A percentile compares a stretch with the other conserved stretches of the same genome.
phyloP scores from a whole-genome alignment of 148 eudicot genomes.

The Agrostemma githago region DNA sequence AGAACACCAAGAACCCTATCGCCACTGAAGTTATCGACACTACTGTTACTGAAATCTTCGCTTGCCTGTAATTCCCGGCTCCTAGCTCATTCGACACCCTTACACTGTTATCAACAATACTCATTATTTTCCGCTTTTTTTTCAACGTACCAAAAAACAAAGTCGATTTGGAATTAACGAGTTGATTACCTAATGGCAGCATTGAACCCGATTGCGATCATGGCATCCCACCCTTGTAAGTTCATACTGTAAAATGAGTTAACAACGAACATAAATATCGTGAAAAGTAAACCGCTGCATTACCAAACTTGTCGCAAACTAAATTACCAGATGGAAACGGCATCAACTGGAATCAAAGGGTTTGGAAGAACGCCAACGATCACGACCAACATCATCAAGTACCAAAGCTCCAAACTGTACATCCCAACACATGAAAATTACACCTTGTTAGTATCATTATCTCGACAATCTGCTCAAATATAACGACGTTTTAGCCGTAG shows the following conservation, averaged over 20 bases:
- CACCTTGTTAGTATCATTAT: neutral
- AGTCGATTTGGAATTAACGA: neutral
- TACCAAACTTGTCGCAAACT: neutral
- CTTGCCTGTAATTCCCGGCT: slow-evolving; percentile 55
- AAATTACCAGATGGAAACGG: slow-evolving; percentile 40
- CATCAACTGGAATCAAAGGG: slow-evolving; percentile 72
- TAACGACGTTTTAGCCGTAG: neutral
- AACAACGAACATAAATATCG: neutral
- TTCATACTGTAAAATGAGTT: slow-evolving; percentile 56
- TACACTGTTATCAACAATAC: slow-evolving; percentile 37
- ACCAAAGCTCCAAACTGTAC: slow-evolving; percentile 86
- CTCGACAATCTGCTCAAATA: neutral
- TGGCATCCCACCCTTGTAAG: slow-evolving; percentile 79
- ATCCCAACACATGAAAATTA: slow-evolving; percentile 13
- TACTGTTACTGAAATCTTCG: slow-evolving; percentile 60
- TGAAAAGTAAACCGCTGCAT: neutral
- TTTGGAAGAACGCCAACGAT: slow-evolving; percentile 55
- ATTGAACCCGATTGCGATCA: slow-evolving; percentile 78
- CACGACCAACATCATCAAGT: slow-evolving; percentile 65
- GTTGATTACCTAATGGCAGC: slow-evolving; percentile 69
- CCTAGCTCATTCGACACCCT: slow-evolving; percentile 83
- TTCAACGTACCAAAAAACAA: too few relatives aligned
- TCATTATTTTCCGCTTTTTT: neutral
- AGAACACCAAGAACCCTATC: slow-evolving; percentile 45
- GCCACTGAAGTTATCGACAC: slow-evolving; percentile 51